Conservation (phyloP, 1,284 basidiomycete genomes). For the Cryptococcus sp. region DNA sequence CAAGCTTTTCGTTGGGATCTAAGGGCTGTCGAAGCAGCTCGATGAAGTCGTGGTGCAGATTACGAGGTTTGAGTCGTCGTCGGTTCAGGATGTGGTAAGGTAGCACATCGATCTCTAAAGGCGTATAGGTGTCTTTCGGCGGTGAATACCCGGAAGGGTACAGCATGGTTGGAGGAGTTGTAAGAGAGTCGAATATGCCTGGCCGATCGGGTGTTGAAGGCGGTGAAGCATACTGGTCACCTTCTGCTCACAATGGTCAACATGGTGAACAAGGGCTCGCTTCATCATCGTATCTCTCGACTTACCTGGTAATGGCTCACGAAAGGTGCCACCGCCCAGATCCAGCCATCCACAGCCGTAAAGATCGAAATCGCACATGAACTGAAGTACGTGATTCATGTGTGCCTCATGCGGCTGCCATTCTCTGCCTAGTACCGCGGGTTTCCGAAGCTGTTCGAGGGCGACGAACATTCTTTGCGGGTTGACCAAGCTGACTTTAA, state of each 20-base stretch:
- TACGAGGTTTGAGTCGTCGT: conserved; percentile 64
- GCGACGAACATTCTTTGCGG: conserved; percentile 69
- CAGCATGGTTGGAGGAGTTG: conserved; percentile 37
- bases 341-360: conserved; percentile 93
- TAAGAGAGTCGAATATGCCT: conserved; percentile 36
- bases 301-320: conserved; percentile 57
- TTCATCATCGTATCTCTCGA: background rate
- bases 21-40: conserved; percentile 60
- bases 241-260: conserved; percentile 25
- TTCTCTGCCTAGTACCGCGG: conserved; percentile 73
- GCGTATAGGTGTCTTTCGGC: conserved; percentile 67
- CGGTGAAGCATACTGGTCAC: conserved; percentile 38
- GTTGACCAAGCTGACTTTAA: conserved; percentile 81
- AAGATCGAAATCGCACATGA: conserved; percentile 92
- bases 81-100: conserved; percentile 87
- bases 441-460: conserved; percentile 74
- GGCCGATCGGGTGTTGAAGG: conserved; percentile 14
- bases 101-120: conserved; percentile 80
- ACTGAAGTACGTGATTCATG: conserved; percentile 84
- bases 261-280: background rate
- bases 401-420: conserved; percentile 88
- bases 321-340: conserved; percentile 57
- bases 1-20: conserved; percentile 70
- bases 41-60: conserved; percentile 72
- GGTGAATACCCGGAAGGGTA: conserved; percentile 55